phyloP scores from a whole-genome alignment of 73 alveolate species.

The Stentor coeruleus region DNA sequence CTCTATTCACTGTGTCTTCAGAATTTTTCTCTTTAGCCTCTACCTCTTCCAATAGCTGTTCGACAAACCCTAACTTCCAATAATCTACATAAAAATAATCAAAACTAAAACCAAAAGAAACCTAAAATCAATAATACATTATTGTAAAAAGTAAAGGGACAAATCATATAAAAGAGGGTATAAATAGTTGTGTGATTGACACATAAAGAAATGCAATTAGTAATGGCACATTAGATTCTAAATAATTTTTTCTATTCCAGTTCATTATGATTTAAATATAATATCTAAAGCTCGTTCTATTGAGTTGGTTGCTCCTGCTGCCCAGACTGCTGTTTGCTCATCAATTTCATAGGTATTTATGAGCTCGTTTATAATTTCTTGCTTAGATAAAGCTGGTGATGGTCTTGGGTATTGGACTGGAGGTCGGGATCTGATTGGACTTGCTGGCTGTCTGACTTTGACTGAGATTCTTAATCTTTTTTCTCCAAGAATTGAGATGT shows the following conservation, averaged over 20 bases:
- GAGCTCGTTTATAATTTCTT: too few relatives aligned
- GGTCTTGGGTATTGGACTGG: too few relatives aligned
- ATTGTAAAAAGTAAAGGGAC: background rate
- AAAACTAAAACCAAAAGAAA: background rate
- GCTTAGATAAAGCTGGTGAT: too few relatives aligned
- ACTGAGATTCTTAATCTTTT: too few relatives aligned
- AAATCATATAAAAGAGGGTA: background rate
- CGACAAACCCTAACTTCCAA: conserved; percentile 12
- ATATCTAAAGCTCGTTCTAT: background rate
- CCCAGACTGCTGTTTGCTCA: background rate
- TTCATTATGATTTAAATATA: background rate
- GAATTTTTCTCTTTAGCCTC: background rate
- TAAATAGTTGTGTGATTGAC: background rate
- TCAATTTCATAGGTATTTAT: too few relatives aligned
- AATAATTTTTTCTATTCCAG: background rate
- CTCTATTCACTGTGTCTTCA: background rate
- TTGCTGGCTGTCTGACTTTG: too few relatives aligned
- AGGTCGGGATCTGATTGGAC: too few relatives aligned
- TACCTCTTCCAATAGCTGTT: background rate
- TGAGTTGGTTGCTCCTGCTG: background rate
- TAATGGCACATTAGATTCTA: background rate
- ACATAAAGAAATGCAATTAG: background rate
- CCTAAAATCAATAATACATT: background rate
- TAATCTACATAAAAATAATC: background rate
- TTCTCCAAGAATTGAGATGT: too few relatives aligned